A percentile compares a stretch with the other conserved stretches of the same genome.
phyloP scores from a whole-genome alignment of 805 yeast species.

The Pichia eremophila region DNA sequence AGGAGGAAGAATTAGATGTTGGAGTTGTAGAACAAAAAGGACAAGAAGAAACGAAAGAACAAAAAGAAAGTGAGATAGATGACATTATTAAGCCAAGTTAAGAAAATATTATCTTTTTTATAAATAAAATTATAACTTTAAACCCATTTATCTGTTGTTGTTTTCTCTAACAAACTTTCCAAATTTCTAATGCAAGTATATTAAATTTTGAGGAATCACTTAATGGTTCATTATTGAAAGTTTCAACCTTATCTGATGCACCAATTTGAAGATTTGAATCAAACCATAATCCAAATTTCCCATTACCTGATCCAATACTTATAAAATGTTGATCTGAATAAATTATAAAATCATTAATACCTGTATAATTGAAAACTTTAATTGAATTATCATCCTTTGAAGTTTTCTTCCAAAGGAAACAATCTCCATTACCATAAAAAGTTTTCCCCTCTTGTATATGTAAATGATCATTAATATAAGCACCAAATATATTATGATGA shows the following conservation, averaged over 20 bases:
- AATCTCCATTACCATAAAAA: constrained; percentile 91
- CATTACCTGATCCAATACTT: constrained; percentile 87
- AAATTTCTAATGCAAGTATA: constrained; percentile 71
- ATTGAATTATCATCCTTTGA: constrained; percentile 23
- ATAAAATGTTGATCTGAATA: constrained; percentile 71
- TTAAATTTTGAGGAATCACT: constrained; percentile 47
- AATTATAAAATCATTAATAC: constrained; percentile 75
- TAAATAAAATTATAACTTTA: no score
- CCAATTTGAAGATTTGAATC: constrained; percentile 70
- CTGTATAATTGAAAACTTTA: constrained; percentile 81
- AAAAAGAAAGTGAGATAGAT: no score
- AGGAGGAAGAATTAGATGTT: not conserved
- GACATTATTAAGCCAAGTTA: no score
- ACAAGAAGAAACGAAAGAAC: no score
- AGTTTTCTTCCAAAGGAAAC: constrained; percentile 82
- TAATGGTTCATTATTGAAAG: constrained; percentile 84
- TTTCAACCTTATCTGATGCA: constrained; percentile 66
- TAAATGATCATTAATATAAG: constrained; percentile 64
- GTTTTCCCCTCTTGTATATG: constrained; percentile 63
- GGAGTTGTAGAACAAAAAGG: not conserved
- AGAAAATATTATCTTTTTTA: no score
- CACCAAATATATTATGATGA: constrained; percentile 61
- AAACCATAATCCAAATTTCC: constrained; percentile 86
- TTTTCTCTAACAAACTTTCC: constrained; percentile 48
- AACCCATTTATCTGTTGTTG: not conserved